Evolutionary conservation across 1,284 basidiomycete species (phyloP).

Genomic region (Agaricales sp.): DNA sequence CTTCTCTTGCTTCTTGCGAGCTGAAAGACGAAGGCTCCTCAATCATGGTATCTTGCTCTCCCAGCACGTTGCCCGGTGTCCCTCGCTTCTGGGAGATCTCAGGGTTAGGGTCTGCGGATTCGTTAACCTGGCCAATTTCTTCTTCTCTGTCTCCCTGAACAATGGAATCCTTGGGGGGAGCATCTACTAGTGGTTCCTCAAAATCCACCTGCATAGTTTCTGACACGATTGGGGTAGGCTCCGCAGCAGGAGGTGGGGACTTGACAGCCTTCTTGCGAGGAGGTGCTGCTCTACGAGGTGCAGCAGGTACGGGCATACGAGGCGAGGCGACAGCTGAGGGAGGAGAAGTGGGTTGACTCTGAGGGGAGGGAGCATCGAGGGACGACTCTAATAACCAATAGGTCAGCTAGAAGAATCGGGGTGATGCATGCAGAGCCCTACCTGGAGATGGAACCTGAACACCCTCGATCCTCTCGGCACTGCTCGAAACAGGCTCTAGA

Average conservation of each 20-base stretch:
- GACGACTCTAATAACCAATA: conserved; percentile 18
- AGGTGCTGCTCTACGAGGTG: conserved; percentile 55
- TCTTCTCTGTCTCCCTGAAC: neutral
- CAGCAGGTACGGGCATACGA: conserved; percentile 67
- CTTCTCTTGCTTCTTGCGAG: too few relatives aligned
- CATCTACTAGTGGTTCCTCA: neutral
- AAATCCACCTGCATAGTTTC: neutral
- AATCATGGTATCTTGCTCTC: conserved; percentile 2
- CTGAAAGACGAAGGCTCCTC: neutral
- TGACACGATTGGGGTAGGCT: conserved; percentile 1
- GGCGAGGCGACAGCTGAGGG: conserved; percentile 25
- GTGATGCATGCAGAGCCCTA: too few relatives aligned
- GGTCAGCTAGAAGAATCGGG: conserved; percentile 13
- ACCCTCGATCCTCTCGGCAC: too few relatives aligned
- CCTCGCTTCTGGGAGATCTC: conserved; percentile 9
- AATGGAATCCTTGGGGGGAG: neutral
- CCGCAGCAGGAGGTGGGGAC: conserved; percentile 23
- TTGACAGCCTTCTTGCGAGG: conserved; percentile 55
- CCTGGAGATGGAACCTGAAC: too few relatives aligned
- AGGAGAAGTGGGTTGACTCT: conserved; percentile 16
- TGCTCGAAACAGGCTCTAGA: too few relatives aligned
- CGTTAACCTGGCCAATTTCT: neutral
- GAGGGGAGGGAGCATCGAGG: conserved; percentile 26
- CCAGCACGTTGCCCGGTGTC: conserved; percentile 15
- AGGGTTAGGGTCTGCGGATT: neutral